Conservation (phyloP, 805 yeast species). For the Sporopachydermia quercuum region DNA sequence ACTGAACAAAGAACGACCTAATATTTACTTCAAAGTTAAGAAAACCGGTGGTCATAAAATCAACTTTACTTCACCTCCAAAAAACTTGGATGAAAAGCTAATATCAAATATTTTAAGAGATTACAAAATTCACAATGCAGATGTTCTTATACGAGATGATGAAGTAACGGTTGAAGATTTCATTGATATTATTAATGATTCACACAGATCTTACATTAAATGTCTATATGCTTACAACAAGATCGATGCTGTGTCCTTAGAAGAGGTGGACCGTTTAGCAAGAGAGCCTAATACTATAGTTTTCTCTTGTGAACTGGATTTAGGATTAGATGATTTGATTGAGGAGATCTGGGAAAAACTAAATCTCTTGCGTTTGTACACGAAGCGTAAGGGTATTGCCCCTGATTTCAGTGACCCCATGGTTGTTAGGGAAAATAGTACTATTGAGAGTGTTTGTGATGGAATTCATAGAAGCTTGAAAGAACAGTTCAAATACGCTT, state of each 20-base stretch:
- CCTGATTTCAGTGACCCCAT: constrained; percentile 84
- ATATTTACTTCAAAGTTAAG: constrained; percentile 62
- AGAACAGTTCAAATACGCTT: constrained; percentile 80
- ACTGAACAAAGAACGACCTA: constrained; percentile 68
- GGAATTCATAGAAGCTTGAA: constrained; percentile 87
- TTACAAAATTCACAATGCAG: constrained; percentile 85
- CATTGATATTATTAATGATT: constrained; percentile 80
- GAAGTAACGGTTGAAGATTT: constrained; percentile 83
- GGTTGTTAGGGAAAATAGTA: constrained; percentile 70
- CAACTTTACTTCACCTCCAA: constrained; percentile 70
- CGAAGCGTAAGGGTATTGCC: constrained; percentile 70
- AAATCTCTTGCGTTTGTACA: constrained; percentile 64
- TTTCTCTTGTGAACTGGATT: constrained; percentile 78
- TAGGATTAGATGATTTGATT: constrained; percentile 76
- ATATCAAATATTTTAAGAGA: constrained; percentile 68
- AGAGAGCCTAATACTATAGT: constrained; percentile 88
- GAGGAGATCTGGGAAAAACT: constrained; percentile 91
- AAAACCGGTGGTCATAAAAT: constrained; percentile 87
- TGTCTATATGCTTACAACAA: constrained; percentile 92
- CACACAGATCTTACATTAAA: constrained; percentile 75
- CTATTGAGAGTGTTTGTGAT: constrained; percentile 81
- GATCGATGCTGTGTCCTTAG: constrained; percentile 87
- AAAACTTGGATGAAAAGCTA: constrained; percentile 65
- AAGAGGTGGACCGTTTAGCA: constrained; percentile 86
- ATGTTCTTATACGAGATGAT: constrained; percentile 80